Evolutionary conservation across 495 filamentous ascomycete genomes (phyloP).

Genomic region (Hypoxylon fragiforme): DNA sequence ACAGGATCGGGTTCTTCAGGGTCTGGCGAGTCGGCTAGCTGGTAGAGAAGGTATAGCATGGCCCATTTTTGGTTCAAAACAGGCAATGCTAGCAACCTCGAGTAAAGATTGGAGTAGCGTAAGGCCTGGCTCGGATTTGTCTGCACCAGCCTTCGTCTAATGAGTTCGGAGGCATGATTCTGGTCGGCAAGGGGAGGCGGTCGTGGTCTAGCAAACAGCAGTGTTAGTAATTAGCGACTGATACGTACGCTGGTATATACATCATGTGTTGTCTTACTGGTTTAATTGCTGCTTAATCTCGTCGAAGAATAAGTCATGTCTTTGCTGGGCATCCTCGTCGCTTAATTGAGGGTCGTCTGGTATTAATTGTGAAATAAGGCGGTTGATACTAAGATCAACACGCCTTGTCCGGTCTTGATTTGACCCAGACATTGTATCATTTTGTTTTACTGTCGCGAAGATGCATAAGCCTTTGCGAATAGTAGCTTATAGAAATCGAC

Average conservation of each 20-base stretch:
- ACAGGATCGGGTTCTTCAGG: slow-evolving; percentile 46
- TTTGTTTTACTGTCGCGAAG: slow-evolving; percentile 14
- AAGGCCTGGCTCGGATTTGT: slow-evolving; percentile 81
- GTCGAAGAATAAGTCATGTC: slow-evolving; percentile 56
- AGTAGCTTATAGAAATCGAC: background rate
- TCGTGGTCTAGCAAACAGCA: slow-evolving; percentile 25
- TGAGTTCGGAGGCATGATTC: slow-evolving; percentile 88
- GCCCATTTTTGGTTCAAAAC: slow-evolving; percentile 96
- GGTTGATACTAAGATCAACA: slow-evolving; percentile 55
- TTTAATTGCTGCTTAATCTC: slow-evolving; percentile 53
- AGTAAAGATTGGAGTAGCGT: slow-evolving; percentile 85
- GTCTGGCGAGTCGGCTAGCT: slow-evolving; percentile 68
- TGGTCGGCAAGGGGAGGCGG: slow-evolving; percentile 59
- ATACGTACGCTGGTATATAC: background rate
- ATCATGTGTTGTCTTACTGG: slow-evolving; percentile 39
- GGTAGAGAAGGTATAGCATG: slow-evolving; percentile 86
- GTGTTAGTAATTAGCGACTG: slow-evolving; percentile 19
- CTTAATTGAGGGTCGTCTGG: slow-evolving; percentile 53
- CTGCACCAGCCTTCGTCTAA: slow-evolving; percentile 83
- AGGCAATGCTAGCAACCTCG: slow-evolving; percentile 81
- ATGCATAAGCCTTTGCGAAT: background rate
- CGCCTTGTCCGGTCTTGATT: slow-evolving; percentile 38
- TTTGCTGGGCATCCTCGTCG: slow-evolving; percentile 53
- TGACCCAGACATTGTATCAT: slow-evolving; percentile 40
- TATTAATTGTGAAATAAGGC: slow-evolving; percentile 58